These are phyloP conservation scores for Carex arenaria DNA, from an alignment of 202 grass and related monocot species.

Conservation along the genomic window DNA sequence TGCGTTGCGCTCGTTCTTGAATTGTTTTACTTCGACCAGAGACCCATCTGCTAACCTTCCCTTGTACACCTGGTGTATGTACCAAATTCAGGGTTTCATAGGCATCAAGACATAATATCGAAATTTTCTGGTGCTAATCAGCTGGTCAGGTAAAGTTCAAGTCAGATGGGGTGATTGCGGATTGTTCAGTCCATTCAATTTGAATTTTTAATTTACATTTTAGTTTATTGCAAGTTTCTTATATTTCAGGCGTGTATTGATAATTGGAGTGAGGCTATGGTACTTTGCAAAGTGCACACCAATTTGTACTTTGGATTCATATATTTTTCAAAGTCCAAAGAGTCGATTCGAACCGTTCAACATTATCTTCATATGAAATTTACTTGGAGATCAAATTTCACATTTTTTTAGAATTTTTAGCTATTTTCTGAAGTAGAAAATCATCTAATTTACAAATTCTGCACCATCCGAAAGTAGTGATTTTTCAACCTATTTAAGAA, in stretches of 20 bases:
- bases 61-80: constrained; percentile 38
- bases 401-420: too few species aligned
- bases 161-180: too few species aligned
- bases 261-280: not conserved
- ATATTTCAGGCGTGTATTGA: not conserved
- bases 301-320: too few species aligned
- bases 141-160: not conserved
- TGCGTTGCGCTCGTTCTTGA: constrained; percentile 65
- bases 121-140: not conserved
- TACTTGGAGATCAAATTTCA: too few species aligned
- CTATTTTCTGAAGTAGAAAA: too few species aligned
- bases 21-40: constrained; percentile 80
- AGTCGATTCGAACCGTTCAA: too few species aligned
- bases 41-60: constrained; percentile 78
- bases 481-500: too few species aligned
- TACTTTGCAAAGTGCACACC: too few species aligned
- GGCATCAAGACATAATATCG: not conserved
- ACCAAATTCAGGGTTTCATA: not conserved
- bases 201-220: not conserved
- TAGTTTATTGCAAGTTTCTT: not conserved
- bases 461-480: too few species aligned
- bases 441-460: too few species aligned
- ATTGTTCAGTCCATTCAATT: not conserved
- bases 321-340: too few species aligned
- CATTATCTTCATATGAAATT: too few species aligned